These are phyloP conservation scores for Fusarium udum DNA, from an alignment of 2,329 filamentous ascomycete genomes.

Conservation along the genomic window DNA sequence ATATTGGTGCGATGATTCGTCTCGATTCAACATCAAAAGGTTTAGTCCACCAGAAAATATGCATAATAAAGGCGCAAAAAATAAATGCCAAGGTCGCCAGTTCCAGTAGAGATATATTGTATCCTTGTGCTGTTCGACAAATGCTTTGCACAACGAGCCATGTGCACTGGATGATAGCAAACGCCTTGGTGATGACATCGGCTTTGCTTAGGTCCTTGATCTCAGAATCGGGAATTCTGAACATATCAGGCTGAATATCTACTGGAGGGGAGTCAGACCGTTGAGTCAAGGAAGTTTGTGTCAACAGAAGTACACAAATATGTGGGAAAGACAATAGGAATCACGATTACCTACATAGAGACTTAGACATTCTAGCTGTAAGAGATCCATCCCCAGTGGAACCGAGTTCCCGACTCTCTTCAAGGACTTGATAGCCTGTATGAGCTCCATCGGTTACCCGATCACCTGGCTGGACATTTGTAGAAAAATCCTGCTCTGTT, in stretches of 20 bases:
- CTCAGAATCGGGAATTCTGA: not conserved
- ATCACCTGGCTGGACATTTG: too few species aligned
- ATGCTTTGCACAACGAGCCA: not conserved
- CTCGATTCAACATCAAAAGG: not conserved
- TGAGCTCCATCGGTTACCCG: too few species aligned
- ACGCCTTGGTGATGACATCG: not conserved
- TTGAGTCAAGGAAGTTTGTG: rapidly evolving
- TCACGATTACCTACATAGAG: not conserved
- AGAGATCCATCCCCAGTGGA: rapidly evolving
- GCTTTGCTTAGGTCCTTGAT: not conserved
- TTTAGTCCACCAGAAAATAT: not conserved
- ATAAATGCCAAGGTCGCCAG: not conserved
- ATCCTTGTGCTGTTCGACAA: rapidly evolving
- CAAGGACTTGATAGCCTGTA: not conserved
- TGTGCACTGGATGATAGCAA: not conserved
- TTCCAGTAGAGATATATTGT: not conserved
- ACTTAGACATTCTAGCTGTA: not conserved
- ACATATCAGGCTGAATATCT: rapidly evolving
- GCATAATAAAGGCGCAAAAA: not conserved
- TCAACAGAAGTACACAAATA: not conserved
- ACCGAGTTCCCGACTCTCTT: not conserved
- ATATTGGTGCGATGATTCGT: rapidly evolving
- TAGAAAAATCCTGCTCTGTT: not conserved
- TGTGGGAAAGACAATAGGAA: not conserved
- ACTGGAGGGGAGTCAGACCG: rapidly evolving